Base-by-base conservation (phyloP, 495 filamentous ascomycete genomes). In the Sabuloglossum arenarium region DNA sequence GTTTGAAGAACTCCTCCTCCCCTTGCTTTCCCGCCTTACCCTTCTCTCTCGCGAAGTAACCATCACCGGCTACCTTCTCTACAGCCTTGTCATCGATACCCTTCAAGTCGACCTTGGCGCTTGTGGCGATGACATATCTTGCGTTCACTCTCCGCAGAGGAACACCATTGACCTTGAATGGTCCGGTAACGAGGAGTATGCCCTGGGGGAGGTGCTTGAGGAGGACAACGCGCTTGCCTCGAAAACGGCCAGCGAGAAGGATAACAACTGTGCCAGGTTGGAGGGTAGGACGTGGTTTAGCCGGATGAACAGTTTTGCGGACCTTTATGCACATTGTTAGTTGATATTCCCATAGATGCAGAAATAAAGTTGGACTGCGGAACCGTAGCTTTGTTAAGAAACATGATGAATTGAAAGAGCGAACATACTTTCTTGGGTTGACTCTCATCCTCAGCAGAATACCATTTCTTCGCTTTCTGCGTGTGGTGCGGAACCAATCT, bases 151-250 rank as follows among this genome's bases (percentile, higher is more conserved):
- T 80, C 70, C 93, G 82, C 66, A 99, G 84, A 60, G 93, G 93
- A 59, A 99, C 93, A 73, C 93, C 93, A 76, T 99, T 99, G 77
- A 97, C 82, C 83, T 94, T 97, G 84, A 96, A 99, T 67, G 93
- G 93, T 63, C 93, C 93, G 66, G 93, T 99, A 62, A 99, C 85
- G 67, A 99, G 87, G 68, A 99, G 88, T 60, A 96, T 85, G 73
- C 93, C 93, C 76, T 95, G 85, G 66, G 83, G 74, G 68, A 99
- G 88, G 74, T 82, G 77, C 79, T 96, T 97, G 70, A 99, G 85
- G 71, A 95, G 88, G 68, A 99, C 76, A 67, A 99, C 93, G 69
- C 93, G 93, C 86, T 96, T 97, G 77, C 93, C 93, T 66, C 93
- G 91, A 86, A 97, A 99, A 68, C 93, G 91, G 66, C 93, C 93